A percentile compares a stretch with the other conserved stretches of the same genome.
Conservation (phyloP, 2,329 filamentous ascomycete genomes). For the Curvularia sp. region DNA sequence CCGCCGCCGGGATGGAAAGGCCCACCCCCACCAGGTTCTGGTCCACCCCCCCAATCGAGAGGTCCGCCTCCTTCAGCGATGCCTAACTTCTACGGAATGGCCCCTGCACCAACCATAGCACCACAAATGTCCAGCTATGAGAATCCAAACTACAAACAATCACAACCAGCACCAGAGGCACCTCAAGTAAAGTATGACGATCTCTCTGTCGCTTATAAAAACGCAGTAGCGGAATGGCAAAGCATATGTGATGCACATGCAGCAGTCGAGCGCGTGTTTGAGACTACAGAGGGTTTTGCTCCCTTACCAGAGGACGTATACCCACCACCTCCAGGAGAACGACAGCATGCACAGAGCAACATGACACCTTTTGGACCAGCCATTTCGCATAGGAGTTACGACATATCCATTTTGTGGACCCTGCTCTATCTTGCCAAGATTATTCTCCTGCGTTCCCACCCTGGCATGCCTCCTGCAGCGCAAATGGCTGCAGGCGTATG, state of each 20-base stretch:
- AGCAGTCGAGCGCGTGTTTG: constrained; percentile 61
- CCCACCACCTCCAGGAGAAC: constrained; percentile 56
- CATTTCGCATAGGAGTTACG: constrained; percentile 81
- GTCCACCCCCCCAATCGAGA: constrained; percentile 17
- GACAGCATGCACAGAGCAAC: constrained; percentile 20
- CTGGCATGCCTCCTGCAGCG: constrained; percentile 87
- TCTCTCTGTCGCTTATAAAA: constrained; percentile 68
- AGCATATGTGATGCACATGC: constrained; percentile 75
- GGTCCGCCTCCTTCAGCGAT: constrained; percentile 34
- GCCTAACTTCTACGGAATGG: constrained; percentile 62
- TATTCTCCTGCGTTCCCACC: constrained; percentile 80
- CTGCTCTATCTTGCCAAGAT: constrained; percentile 87
- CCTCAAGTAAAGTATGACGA: constrained; percentile 52
- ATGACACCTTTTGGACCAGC: constrained; percentile 81
- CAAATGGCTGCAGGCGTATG: constrained; percentile 85
- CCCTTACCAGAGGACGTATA: constrained; percentile 73
- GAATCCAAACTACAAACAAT: constrained; percentile 32
- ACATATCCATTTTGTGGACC: constrained; percentile 87
- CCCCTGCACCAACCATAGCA: constrained; percentile 51
- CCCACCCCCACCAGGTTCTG: constrained; percentile 23
- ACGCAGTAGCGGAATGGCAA: constrained; percentile 80
- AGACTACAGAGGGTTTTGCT: constrained; percentile 77
- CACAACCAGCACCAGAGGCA: constrained; percentile 23
- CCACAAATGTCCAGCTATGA: constrained; percentile 55
- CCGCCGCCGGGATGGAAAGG: constrained; percentile 34